Base-by-base conservation (phyloP, 148 eudicot species). In the Amaranthus hypochondriacus region DNA sequence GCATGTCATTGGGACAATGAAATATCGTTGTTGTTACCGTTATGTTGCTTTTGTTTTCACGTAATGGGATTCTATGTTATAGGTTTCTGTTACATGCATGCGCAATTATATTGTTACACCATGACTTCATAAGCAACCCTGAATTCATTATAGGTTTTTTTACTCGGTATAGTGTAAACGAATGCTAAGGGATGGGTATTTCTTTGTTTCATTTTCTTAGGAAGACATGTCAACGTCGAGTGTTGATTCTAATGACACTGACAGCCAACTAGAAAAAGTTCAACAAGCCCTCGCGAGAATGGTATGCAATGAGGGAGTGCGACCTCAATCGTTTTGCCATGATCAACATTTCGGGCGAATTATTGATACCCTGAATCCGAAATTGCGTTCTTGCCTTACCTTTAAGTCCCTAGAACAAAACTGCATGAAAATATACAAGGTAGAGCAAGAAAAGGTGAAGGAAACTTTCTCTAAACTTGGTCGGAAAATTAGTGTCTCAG, bases 401-500 rank as follows among this genome's bases (percentile, higher is more conserved):
- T 6, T 66, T 4, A 12, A 48, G 39, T 4, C 63, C 11, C 47
- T 75, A 8, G 42, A 66, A 58, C 64, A 48, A 7, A 56, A 67
- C 18, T 75, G 71, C 18, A 14, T 66, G 56, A 63, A 77, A 64
- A 14, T 77, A 46, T 77, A 77, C 46, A 21, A 21, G 39, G 56
- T 52, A 46, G 64, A 64, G 43, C 5, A 9, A n/a, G 8, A 46
- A 53, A 47, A 63, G 63, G 70, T 61, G 12, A 77, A 47, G 52
- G 69, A 77, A 54, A n/a, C 13, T 5, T 61, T 70, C 39, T 69
- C 53, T 3, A 63, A 71, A 48, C 53, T 77, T 44, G 64, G 15
- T 55, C 56, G 63, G 50, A 53, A 49, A 6, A 64, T 71, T 47
- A 63, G 79, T 70, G 69, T 77, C 56, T 70, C 79, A 8, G 47